phyloP scores from a whole-genome alignment of 202 grass and related monocot genomes.

The Alloteropsis angusta region DNA sequence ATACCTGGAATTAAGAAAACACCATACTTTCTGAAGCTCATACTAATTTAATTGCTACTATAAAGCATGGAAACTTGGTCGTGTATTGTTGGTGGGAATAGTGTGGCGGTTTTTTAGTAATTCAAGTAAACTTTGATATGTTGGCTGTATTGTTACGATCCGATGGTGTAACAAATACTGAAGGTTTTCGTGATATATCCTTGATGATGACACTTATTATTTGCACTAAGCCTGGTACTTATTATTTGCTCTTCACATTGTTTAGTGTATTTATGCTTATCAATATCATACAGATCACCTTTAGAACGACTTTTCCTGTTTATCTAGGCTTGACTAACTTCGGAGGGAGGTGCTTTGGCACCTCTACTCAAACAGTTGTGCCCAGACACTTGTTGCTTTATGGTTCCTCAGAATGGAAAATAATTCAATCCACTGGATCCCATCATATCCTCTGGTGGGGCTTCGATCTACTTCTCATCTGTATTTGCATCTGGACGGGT shows the following conservation, averaged over 20 bases:
- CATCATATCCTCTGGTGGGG: background rate
- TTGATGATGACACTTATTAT: background rate
- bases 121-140: background rate
- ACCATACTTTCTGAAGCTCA: background rate
- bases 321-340: background rate
- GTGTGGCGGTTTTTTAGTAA: background rate
- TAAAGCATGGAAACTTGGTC: background rate
- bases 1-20: conserved; percentile 7
- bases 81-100: conserved; percentile 9
- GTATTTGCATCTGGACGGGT: background rate
- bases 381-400: background rate
- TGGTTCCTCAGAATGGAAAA: background rate
- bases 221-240: background rate
- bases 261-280: background rate
- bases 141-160: background rate
- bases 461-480: background rate
- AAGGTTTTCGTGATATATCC: background rate
- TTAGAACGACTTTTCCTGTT: background rate
- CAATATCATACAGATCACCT: background rate
- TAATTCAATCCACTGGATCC: background rate
- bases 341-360: background rate
- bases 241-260: background rate
- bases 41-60: background rate
- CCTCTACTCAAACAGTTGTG: background rate
- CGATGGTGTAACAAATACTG: background rate